A percentile compares a stretch with the other conserved stretches of the same genome.
phyloP scores from a whole-genome alignment of 768 basidiomycete genomes.

The Suillus brevipes region DNA sequence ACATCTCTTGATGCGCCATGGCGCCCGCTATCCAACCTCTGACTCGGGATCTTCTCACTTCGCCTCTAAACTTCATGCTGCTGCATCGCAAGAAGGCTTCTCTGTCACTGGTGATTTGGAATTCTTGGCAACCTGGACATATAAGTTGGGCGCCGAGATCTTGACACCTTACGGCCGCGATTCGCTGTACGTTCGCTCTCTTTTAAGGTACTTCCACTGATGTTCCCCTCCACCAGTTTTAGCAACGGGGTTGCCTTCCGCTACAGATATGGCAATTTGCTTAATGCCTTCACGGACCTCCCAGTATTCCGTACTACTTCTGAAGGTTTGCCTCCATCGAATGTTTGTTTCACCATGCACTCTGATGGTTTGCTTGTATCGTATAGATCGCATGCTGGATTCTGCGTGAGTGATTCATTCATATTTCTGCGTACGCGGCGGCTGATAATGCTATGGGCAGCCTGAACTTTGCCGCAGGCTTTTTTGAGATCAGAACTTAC shows the following conservation, averaged over 20 bases:
- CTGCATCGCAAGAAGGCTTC: conserved; percentile 27
- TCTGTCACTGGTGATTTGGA: conserved; percentile 36
- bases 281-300: conserved; percentile 41
- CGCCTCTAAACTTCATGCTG: conserved; percentile 27
- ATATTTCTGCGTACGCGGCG: conserved; percentile 16
- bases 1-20: conserved; percentile 42
- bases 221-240: conserved; percentile 25
- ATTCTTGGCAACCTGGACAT: conserved; percentile 49
- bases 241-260: conserved; percentile 46
- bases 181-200: conserved; percentile 31
- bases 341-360: background rate
- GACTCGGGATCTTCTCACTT: conserved; percentile 29
- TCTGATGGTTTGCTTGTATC: background rate
- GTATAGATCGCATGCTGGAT: conserved; percentile 33
- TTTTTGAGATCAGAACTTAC: conserved; percentile 46
- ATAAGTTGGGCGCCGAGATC: conserved; percentile 46
- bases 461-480: conserved; percentile 53
- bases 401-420: conserved; percentile 27
- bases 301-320: conserved; percentile 54
- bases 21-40: conserved; percentile 43
- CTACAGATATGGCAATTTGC: conserved; percentile 46
- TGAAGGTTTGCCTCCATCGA: conserved; percentile 30
- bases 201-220: background rate
- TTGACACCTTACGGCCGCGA: conserved; percentile 49
- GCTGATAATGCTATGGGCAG: conserved; percentile 18